phyloP scores from a whole-genome alignment of 116 monocot species.

The Iris pallida region DNA sequence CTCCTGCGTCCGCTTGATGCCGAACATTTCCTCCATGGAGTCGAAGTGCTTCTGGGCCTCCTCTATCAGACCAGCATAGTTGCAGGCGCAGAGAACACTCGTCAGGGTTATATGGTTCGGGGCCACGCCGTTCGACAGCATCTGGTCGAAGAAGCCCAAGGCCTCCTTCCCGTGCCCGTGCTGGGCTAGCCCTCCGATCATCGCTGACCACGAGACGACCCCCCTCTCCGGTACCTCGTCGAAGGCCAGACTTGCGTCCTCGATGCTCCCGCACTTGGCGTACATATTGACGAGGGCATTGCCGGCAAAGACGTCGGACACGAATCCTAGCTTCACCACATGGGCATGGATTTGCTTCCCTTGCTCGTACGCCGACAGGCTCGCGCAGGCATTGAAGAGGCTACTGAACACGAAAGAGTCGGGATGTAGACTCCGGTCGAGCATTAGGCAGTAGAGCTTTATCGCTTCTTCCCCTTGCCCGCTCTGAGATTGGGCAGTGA shows the following conservation, averaged over 20 bases:
- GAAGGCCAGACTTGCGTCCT: conserved; percentile 54
- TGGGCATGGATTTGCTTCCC: conserved; percentile 73
- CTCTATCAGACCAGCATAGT: conserved; percentile 56
- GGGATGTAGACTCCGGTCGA: conserved; percentile 34
- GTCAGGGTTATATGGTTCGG: conserved; percentile 79
- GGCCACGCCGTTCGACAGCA: conserved; percentile 45
- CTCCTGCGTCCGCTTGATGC: conserved; percentile 48
- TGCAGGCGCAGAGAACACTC: conserved; percentile 76
- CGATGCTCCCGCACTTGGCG: conserved; percentile 79
- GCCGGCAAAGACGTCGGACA: conserved; percentile 56
- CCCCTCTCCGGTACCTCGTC: conserved; percentile 46
- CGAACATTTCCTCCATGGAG: conserved; percentile 50
- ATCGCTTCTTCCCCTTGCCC: conserved; percentile 70
- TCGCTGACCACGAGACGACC: conserved; percentile 75
- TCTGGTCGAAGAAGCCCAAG: conserved; percentile 45
- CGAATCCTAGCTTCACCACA: conserved; percentile 45
- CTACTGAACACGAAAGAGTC: conserved; percentile 71
- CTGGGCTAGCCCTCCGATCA: conserved; percentile 76
- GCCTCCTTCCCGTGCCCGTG: conserved; percentile 77
- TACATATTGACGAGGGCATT: conserved; percentile 86
- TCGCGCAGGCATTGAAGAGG: conserved; percentile 74
- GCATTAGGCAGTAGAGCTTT: conserved; percentile 50
- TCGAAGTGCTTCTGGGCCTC: conserved; percentile 55
- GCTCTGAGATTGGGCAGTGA: conserved; percentile 50
- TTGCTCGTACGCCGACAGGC: conserved; percentile 71